phyloP scores from a whole-genome alignment of 2,329 filamentous ascomycete genomes.

The Aspergillus alliaceus region DNA sequence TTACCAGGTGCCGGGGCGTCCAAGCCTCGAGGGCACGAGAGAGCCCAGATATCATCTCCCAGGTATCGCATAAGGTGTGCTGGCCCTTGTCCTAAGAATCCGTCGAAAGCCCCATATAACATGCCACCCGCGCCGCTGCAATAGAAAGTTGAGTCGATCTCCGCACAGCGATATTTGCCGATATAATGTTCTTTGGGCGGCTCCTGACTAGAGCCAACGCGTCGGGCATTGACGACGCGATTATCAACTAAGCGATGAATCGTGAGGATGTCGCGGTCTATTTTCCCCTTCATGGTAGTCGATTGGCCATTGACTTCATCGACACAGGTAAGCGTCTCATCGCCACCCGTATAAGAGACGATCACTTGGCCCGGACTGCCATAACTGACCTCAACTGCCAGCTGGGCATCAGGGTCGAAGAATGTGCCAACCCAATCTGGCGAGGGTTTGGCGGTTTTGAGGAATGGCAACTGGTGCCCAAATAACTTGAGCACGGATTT shows the following conservation, averaged over 20 bases:
- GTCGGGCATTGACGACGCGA: constrained; percentile 23
- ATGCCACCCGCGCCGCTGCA: constrained; percentile 35
- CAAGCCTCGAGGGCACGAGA: constrained; percentile 41
- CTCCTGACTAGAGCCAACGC: constrained; percentile 15
- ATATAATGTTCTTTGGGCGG: constrained; percentile 10
- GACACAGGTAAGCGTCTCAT: constrained; percentile 13
- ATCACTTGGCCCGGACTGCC: constrained; percentile 29
- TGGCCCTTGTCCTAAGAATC: constrained; percentile 43
- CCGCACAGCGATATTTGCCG: constrained; percentile 38
- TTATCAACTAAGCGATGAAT: constrained; percentile 30
- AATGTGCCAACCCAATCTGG: constrained; percentile 37
- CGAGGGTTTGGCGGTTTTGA: constrained; percentile 8
- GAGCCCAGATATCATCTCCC: constrained; percentile 41
- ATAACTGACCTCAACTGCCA: constrained; percentile 29
- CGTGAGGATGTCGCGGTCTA: neutral
- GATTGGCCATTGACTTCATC: neutral
- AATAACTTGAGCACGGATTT: constrained; percentile 28
- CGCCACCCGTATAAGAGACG: constrained; percentile 24
- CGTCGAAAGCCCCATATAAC: constrained; percentile 46
- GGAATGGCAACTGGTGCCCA: constrained; percentile 3
- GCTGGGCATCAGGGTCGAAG: constrained; percentile 38
- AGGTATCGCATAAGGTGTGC: constrained; percentile 39
- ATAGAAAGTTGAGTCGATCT: constrained; percentile 40
- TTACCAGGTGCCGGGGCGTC: constrained; percentile 45
- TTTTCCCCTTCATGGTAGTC: neutral